These are phyloP conservation scores for Solanum neorickii DNA, from an alignment of 257 asterid genomes.

Conservation along the genomic window DNA sequence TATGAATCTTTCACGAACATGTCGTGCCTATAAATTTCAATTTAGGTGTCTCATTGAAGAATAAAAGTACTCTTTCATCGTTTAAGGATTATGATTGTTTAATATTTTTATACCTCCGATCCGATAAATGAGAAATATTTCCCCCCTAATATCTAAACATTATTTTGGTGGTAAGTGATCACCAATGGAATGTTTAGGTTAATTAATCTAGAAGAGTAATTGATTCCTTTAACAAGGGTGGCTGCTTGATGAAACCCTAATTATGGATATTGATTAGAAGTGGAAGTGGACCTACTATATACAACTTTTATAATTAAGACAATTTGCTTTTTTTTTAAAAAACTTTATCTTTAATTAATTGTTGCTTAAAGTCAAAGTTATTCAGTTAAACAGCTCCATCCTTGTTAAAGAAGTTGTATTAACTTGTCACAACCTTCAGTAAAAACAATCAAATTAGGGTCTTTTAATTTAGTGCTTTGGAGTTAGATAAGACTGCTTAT, in stretches of 20 bases:
- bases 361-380: conserved; percentile 30
- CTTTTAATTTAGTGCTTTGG: background rate
- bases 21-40: no score
- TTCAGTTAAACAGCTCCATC: conserved; percentile 30
- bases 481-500: background rate
- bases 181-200: background rate
- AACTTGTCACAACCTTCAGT: background rate
- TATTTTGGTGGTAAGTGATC: background rate
- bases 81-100: no score
- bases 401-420: background rate
- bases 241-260: background rate
- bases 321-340: no score
- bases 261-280: conserved; percentile 14
- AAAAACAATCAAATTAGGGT: background rate
- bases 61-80: no score
- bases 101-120: background rate
- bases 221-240: background rate
- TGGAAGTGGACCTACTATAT: conserved; percentile 22
- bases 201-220: background rate
- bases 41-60: no score
- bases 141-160: background rate
- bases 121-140: no score
- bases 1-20: background rate
- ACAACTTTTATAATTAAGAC: conserved; percentile 23
- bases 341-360: conserved; percentile 10